phyloP scores from a whole-genome alignment of 768 basidiomycete genomes.

The Suillus occidentalis region DNA sequence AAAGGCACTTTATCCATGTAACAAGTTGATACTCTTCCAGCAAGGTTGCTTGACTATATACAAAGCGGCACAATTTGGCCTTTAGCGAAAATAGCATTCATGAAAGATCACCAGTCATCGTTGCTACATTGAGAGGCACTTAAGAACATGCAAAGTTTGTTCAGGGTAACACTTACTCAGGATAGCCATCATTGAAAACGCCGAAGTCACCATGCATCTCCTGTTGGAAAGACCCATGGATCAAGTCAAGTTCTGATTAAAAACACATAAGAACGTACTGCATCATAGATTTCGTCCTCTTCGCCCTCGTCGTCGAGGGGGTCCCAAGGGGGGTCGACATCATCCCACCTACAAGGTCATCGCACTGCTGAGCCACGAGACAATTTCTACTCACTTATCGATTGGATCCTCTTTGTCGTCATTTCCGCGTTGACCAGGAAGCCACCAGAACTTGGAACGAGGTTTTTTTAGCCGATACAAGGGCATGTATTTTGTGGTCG shows the following conservation, averaged over 20 bases:
- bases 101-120: background rate
- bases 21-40: background rate
- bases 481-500: conserved; percentile 20
- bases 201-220: conserved; percentile 1
- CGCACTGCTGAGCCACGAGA: too few relatives aligned
- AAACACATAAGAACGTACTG: background rate
- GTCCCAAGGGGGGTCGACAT: conserved; percentile 20
- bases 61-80: background rate
- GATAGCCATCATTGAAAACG: conserved; percentile 4
- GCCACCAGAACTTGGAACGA: background rate
- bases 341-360: conserved; percentile 20
- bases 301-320: conserved; percentile 28
- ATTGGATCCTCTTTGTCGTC: conserved; percentile 3
- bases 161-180: background rate
- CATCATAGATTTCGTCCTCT: conserved; percentile 17
- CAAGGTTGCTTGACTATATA: background rate
- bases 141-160: background rate
- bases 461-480: conserved; percentile 24
- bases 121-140: background rate
- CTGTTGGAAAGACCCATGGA: background rate
- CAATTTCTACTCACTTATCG: background rate
- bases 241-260: background rate
- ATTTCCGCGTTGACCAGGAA: conserved; percentile 9
- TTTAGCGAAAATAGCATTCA: background rate
- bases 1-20: background rate